Evolutionary conservation across 768 basidiomycete genomes (phyloP).

Genomic region (Fomitopsis pulvina): DNA sequence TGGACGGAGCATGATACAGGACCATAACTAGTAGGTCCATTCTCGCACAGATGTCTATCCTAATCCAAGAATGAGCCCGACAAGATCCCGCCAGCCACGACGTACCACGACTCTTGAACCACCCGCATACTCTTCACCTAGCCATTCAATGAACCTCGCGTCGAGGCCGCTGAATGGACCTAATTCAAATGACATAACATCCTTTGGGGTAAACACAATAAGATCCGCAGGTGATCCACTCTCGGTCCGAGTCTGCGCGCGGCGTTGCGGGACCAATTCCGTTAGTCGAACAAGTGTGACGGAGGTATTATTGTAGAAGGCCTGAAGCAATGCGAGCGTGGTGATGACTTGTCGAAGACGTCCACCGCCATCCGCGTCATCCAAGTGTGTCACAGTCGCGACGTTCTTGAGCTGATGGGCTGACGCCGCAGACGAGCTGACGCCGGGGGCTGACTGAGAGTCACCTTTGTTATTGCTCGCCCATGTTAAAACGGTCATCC

Average conservation of each 20-base stretch:
- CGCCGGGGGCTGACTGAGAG: slow-evolving; percentile 9
- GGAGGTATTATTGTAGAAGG: slow-evolving; percentile 42
- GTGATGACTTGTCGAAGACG: slow-evolving; percentile 32
- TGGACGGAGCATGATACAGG: too few species aligned
- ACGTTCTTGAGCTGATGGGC: not conserved
- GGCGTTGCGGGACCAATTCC: slow-evolving; percentile 47
- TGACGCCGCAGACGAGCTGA: slow-evolving; percentile 6
- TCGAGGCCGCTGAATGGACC: slow-evolving; percentile 69
- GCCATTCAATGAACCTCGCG: slow-evolving; percentile 72
- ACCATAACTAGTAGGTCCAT: too few species aligned
- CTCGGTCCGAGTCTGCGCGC: slow-evolving; percentile 48
- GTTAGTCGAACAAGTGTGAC: slow-evolving; percentile 25
- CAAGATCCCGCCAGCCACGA: slow-evolving; percentile 41
- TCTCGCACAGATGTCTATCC: slow-evolving; percentile 19
- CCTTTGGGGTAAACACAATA: slow-evolving; percentile 51
- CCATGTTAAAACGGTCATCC: slow-evolving; percentile 27
- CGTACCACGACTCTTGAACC: slow-evolving; percentile 33
- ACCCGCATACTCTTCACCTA: slow-evolving; percentile 58
- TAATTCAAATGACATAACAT: slow-evolving; percentile 63
- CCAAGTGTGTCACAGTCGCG: not conserved
- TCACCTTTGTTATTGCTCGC: slow-evolving; percentile 9
- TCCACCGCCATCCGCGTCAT: slow-evolving; percentile 3
- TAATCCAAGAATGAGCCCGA: slow-evolving; percentile 37
- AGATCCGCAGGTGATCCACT: slow-evolving; percentile 10
- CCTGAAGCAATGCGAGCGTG: slow-evolving; percentile 57